Evolutionary conservation across 345 rosid genomes (phyloP).

Genomic region (Hibiscus trionum): DNA sequence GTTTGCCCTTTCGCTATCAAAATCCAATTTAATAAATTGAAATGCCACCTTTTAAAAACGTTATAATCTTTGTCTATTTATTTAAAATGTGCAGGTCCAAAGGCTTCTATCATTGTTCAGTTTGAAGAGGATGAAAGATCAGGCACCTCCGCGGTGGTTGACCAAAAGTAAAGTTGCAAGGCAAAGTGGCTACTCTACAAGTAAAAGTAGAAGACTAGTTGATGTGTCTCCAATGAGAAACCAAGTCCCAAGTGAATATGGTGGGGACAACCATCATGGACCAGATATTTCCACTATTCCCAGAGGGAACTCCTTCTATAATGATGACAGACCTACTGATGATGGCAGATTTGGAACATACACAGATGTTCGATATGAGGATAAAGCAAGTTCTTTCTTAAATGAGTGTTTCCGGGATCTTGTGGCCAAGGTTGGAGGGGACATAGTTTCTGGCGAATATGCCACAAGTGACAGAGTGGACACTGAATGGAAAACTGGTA

Average conservation of each 20-base stretch:
- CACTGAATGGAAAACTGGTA: slow-evolving; percentile 11
- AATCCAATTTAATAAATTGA: neutral
- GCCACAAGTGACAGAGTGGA: slow-evolving; percentile 17
- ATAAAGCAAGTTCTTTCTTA: slow-evolving; percentile 6
- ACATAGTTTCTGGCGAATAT: neutral
- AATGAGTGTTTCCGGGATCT: slow-evolving; percentile 10
- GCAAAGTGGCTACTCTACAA: slow-evolving; percentile 3
- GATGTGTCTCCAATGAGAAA: slow-evolving; percentile 1
- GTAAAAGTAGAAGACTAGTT: slow-evolving; percentile 16
- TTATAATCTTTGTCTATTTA: neutral
- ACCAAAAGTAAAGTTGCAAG: slow-evolving; percentile 11
- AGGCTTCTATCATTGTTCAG: slow-evolving; percentile 41
- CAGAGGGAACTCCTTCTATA: slow-evolving; percentile 12
- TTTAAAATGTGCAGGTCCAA: slow-evolving; percentile 27
- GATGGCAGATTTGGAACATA: slow-evolving; percentile 14
- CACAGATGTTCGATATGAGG: slow-evolving; percentile 2
- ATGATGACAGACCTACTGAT: slow-evolving; percentile 16
- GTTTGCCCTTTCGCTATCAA: slow-evolving; percentile 23
- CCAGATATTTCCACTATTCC: slow-evolving; percentile 10
- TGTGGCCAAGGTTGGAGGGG: neutral
- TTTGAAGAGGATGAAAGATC: slow-evolving; percentile 24
- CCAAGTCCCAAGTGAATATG: slow-evolving; percentile 10
- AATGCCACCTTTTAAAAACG: neutral
- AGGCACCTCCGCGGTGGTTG: slow-evolving; percentile 6
- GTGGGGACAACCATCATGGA: slow-evolving; percentile 3